Conservation (phyloP, 305 asterid species). For the Fraxinus platypoda region DNA sequence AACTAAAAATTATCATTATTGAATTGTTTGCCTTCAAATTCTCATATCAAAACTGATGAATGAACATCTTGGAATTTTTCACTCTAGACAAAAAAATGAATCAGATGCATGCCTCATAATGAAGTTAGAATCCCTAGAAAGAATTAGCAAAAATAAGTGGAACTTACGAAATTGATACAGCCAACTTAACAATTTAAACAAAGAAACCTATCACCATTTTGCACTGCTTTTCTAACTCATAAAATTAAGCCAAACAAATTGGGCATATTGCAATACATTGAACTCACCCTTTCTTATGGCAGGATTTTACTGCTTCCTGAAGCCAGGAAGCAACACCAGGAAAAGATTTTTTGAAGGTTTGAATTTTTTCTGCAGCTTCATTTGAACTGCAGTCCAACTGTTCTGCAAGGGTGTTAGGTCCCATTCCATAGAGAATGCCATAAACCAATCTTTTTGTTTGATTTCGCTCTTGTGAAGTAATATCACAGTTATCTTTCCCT, state of each 20-base stretch:
- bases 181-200: not conserved
- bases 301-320: slow-evolving; percentile 76
- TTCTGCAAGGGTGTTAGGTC: slow-evolving; percentile 77
- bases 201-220: slow-evolving; percentile 18
- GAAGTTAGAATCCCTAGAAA: slow-evolving; percentile 8
- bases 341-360: slow-evolving; percentile 73
- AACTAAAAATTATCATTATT: not conserved
- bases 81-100: not conserved
- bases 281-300: slow-evolving; percentile 85
- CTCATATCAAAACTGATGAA: not conserved
- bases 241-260: slow-evolving; percentile 12
- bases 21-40: not conserved
- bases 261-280: slow-evolving; percentile 13
- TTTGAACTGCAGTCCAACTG: slow-evolving; percentile 77
- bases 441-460: slow-evolving; percentile 90
- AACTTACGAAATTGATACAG: slow-evolving; percentile 13
- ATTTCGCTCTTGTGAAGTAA: slow-evolving; percentile 79
- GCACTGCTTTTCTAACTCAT: slow-evolving; percentile 12
- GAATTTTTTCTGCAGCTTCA: slow-evolving; percentile 82
- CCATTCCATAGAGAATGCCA: slow-evolving; percentile 96
- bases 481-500: slow-evolving; percentile 61
- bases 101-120: slow-evolving; percentile 3
- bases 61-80: not conserved
- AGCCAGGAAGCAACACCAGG: slow-evolving; percentile 96
- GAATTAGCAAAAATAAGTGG: slow-evolving; percentile 12